Evolutionary conservation across 2,329 filamentous ascomycete species (phyloP).

Genomic region (Aphanocladium album): DNA sequence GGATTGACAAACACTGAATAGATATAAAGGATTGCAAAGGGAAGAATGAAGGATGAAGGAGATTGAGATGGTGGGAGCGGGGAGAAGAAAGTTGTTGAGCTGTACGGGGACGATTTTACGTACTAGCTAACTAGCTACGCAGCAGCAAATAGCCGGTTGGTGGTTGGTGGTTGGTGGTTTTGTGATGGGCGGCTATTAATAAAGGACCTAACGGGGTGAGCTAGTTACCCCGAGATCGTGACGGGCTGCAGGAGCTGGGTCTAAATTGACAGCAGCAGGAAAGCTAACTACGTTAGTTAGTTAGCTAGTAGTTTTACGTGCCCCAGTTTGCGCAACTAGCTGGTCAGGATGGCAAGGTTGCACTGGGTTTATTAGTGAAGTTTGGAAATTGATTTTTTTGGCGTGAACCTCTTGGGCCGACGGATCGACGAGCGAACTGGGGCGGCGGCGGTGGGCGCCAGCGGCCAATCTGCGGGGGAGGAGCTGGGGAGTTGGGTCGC

Average conservation of each 20-base stretch:
- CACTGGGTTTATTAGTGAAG: background rate
- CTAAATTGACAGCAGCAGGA: too few species aligned
- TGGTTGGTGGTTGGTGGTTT: background rate
- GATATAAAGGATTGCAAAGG: background rate
- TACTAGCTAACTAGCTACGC: background rate
- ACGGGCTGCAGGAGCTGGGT: too few species aligned
- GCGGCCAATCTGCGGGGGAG: too few species aligned
- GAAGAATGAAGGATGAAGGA: background rate
- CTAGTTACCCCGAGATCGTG: background rate
- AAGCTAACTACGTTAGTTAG: too few species aligned
- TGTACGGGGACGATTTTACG: background rate
- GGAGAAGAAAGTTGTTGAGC: background rate
- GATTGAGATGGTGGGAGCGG: background rate
- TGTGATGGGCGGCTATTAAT: too few species aligned
- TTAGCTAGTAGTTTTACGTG: too few species aligned
- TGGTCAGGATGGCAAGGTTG: too few species aligned
- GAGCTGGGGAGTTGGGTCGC: too few species aligned
- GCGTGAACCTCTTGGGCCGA: too few species aligned
- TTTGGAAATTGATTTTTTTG: background rate
- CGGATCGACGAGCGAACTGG: too few species aligned
- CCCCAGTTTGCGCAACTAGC: too few species aligned
- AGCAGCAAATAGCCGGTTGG: background rate
- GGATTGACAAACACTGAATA: background rate
- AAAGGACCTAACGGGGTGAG: background rate
- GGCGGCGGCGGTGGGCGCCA: too few species aligned